phyloP scores from a whole-genome alignment of 306 rosid species.

The Prunus campanulata region DNA sequence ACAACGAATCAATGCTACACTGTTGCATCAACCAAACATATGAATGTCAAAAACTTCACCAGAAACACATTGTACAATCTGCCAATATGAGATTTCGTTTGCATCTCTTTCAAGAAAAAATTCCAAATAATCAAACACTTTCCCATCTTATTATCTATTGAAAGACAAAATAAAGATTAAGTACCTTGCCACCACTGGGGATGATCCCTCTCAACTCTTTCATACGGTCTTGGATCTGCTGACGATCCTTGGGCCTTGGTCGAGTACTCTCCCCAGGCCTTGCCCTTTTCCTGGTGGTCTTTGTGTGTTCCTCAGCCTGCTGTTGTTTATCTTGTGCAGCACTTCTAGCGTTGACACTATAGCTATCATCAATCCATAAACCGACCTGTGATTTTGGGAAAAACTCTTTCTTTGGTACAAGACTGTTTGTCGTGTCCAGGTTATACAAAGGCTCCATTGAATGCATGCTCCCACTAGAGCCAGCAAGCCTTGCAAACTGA shows the following conservation, averaged over 20 bases:
- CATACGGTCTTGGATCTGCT: conserved; percentile 87
- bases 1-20: conserved; percentile 91
- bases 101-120: background rate
- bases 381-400: conserved; percentile 51
- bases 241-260: conserved; percentile 96
- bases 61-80: background rate
- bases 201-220: conserved; percentile 83
- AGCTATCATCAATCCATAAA: conserved; percentile 56
- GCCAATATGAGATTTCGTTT: background rate
- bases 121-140: background rate
- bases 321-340: conserved; percentile 29
- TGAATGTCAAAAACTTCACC: background rate
- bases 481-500: conserved; percentile 24
- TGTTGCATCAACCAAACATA: conserved; percentile 43
- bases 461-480: conserved; percentile 29
- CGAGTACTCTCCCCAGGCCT: conserved; percentile 72
- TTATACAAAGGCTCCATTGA: conserved; percentile 28
- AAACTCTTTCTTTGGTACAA: conserved; percentile 44
- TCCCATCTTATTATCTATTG: background rate
- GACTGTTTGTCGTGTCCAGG: conserved; percentile 28
- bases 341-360: conserved; percentile 42
- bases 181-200: conserved; percentile 82
- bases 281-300: conserved; percentile 59
- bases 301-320: conserved; percentile 53
- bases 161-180: conserved; percentile 10